A percentile compares a stretch with the other conserved stretches of the same genome.
Evolutionary conservation across 1,139 yeast genomes (phyloP).

Genomic region (Protomyces lactucae-debilis): DNA sequence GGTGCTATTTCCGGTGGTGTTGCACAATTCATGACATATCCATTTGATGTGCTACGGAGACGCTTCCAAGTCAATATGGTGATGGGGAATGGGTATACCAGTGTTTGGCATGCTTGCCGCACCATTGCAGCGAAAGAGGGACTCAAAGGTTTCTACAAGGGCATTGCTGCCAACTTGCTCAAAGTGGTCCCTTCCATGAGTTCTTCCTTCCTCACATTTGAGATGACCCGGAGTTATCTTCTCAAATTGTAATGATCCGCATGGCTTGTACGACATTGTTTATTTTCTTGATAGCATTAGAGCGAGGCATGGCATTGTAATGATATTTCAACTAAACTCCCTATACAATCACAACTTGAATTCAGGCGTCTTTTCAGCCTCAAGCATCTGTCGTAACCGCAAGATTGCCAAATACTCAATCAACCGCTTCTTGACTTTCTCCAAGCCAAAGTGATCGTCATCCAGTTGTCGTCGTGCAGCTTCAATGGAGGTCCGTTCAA

Average conservation of each 20-base stretch:
- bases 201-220: slow-evolving; percentile 85
- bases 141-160: slow-evolving; percentile 71
- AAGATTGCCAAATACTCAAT: slow-evolving; percentile 77
- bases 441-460: slow-evolving; percentile 78
- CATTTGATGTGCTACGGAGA: slow-evolving; percentile 81
- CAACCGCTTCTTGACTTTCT: slow-evolving; percentile 70
- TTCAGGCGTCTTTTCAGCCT: slow-evolving; percentile 8
- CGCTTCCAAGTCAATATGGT: slow-evolving; percentile 86
- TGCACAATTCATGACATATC: slow-evolving; percentile 76
- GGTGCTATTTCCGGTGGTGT: slow-evolving; percentile 91
- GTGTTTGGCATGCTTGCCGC: slow-evolving; percentile 61
- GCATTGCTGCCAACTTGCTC: slow-evolving; percentile 79
- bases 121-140: slow-evolving; percentile 52
- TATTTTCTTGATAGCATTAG: background rate
- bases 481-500: slow-evolving; percentile 46
- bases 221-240: slow-evolving; percentile 36
- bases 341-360: background rate
- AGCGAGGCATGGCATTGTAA: background rate
- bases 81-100: slow-evolving; percentile 62
- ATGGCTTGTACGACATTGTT: background rate
- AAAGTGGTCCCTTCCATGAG: slow-evolving; percentile 96
- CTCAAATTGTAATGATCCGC: background rate
- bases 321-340: background rate
- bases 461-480: slow-evolving; percentile 60
- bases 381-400: slow-evolving; percentile 47